Base-by-base conservation (phyloP, 805 yeast genomes). In the Spathaspora sp. region DNA sequence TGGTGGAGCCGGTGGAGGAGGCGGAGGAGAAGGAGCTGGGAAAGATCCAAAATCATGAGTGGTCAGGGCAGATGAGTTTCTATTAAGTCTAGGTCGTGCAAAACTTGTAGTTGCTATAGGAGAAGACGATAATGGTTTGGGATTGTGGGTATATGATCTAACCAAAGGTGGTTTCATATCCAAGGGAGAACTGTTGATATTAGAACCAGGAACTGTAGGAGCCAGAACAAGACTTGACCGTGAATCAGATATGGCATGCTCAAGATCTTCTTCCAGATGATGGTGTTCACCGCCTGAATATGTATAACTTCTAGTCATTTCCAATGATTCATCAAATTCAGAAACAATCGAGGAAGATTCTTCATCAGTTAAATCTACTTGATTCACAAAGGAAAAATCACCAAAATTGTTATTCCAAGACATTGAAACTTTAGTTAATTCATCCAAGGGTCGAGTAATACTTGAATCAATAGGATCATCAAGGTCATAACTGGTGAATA, bases 351-450 rank as follows among this genome's bases (percentile, higher is more conserved):
- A 28, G 47, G 32, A 29, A 5, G 32, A 29, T 11, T 74, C 77
- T 57, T 70, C 77, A 40, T 78, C 81, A 43, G 64, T 23, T 23
- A 23, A 47, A 48, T 69, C 72, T 11, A 74, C 73, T 60, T 85
- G 89, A 32, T 73, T 71, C 1, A 82, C 74, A 55, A 83, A 79
- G 1, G 78, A 56, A 42, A 88, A 61, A 47, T 77, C 79, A 42
- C 79, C 75, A 16, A 60, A 62, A 0, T 82, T 75, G 3, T 68
- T 66, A 50, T 81, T 72, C 96, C 94, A 89, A 0, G 83, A 73
- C 4, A 78, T 60, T 0, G 88, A 69, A 0, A 76, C 73, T 7
- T 77, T 66, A 1, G 82, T 73, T 28, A 89, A 62, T 42, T 80
- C 77, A 47, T 83, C 84, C 5, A 80, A 62, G 54, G 77, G 59